Evolutionary conservation across 2,329 filamentous ascomycete genomes (phyloP).

Genomic region (Ceratocystis cubensis): DNA sequence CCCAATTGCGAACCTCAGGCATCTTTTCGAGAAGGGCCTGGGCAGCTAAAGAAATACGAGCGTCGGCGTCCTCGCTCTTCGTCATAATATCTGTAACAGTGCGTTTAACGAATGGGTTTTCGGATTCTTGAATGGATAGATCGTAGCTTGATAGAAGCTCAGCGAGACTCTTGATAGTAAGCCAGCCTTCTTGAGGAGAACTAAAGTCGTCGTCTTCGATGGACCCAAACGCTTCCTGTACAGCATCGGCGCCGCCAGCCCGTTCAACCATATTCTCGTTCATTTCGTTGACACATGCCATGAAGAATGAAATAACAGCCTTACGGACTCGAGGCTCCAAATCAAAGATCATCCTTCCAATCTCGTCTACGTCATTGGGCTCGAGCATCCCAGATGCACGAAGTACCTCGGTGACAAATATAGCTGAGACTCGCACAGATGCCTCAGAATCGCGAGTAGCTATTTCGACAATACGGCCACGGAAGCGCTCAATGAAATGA

Average conservation of each 20-base stretch:
- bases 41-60: constrained; percentile 72
- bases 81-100: constrained; percentile 43
- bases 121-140: constrained; percentile 19
- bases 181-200: constrained; percentile 68
- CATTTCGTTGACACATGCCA: constrained; percentile 70
- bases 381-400: constrained; percentile 78
- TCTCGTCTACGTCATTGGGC: constrained; percentile 76
- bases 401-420: constrained; percentile 70
- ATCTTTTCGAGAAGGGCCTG: constrained; percentile 77
- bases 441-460: constrained; percentile 74
- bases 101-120: constrained; percentile 15
- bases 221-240: constrained; percentile 62
- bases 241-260: constrained; percentile 62
- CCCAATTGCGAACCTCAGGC: constrained; percentile 73
- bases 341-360: constrained; percentile 83
- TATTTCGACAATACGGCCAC: constrained; percentile 80
- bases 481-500: constrained; percentile 87
- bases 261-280: constrained; percentile 72
- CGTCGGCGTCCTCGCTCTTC: constrained; percentile 56
- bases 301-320: constrained; percentile 81
- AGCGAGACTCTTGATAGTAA: constrained; percentile 80
- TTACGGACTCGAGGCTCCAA: constrained; percentile 72
- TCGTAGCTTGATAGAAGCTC: constrained; percentile 77
- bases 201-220: constrained; percentile 65
- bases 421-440: constrained; percentile 63